Evolutionary conservation across 2,329 filamentous ascomycete species (phyloP).

Genomic region (Penicillium sp.): DNA sequence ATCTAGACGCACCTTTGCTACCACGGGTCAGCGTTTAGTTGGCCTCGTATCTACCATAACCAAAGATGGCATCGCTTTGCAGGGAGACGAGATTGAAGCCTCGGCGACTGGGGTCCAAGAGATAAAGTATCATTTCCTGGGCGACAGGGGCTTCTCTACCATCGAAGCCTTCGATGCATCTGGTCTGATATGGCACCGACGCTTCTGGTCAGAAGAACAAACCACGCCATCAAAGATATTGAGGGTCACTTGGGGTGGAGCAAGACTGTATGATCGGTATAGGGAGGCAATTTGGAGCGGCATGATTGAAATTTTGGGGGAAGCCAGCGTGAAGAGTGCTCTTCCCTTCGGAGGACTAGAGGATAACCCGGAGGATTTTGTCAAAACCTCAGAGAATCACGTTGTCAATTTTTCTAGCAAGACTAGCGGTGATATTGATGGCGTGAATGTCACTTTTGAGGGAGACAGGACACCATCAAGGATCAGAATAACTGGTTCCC

Average conservation of each 20-base stretch:
- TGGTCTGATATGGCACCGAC: slow-evolving; percentile 8
- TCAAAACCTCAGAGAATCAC: neutral
- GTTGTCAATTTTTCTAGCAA: slow-evolving; percentile 9
- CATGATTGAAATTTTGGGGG: slow-evolving; percentile 3
- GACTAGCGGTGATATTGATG: slow-evolving; percentile 15
- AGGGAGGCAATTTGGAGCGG: slow-evolving; percentile 15
- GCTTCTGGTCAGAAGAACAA: slow-evolving; percentile 11
- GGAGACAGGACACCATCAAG: neutral
- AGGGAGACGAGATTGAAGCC: slow-evolving; percentile 10
- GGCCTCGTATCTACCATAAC: slow-evolving; percentile 1
- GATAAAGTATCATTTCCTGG: slow-evolving; percentile 12
- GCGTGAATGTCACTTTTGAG: slow-evolving; percentile 4
- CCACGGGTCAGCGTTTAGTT: slow-evolving; percentile 13
- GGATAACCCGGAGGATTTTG: slow-evolving; percentile 9
- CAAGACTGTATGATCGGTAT: slow-evolving; percentile 15
- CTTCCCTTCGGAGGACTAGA: slow-evolving; percentile 11
- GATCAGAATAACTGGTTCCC: slow-evolving; percentile 2
- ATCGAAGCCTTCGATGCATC: slow-evolving; percentile 16
- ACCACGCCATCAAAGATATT: neutral
- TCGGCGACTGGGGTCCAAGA: neutral
- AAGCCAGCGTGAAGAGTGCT: neutral
- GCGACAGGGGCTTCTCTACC: slow-evolving; percentile 12
- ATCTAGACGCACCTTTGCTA: slow-evolving; percentile 11
- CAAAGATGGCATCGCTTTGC: neutral
- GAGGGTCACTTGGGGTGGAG: slow-evolving; percentile 14